Base-by-base conservation (phyloP, 345 rosid species). In the Heritiera fomes region DNA sequence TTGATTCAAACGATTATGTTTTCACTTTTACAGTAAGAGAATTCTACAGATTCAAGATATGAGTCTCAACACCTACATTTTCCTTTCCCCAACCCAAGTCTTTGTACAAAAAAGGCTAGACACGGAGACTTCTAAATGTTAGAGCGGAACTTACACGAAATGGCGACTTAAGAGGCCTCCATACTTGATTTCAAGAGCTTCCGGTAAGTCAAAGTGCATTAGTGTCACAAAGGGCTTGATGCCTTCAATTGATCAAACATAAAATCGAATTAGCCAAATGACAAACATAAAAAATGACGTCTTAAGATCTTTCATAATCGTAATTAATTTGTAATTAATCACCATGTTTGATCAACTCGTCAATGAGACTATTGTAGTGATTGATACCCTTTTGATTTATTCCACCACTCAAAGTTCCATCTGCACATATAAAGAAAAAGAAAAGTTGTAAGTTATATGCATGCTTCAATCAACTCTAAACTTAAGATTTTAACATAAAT, bases 221-320 rank as follows among this genome's bases (percentile, higher is more conserved):
- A 89, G 6, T 61, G 91, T 88, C 46, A 81, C 90, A 68, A 81
- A 78, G 5, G 90, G 91, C 65, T 49, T 80, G 81, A 88, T 85
- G 69, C 80, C 91, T 87, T 38, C 11, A 45, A 2, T 34, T 45
- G 4, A 18, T 15, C 7, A 43, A 58, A 71, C 8, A 50, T 34
- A 61, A 46, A 41, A 1, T 1, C 3, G 6, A 61, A 23, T 61
- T 46, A 49, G n/a, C 49, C 50, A 43, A 43, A 63, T 6, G 17
- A 7, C 17, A 62, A 1, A 10, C 10, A 55, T 5, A 50, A 13
- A 50, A 23, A 23, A 23, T 23, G 28, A 23, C 28, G 28, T 23
- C 28, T 23, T 23, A 23, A 23, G 28, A 23, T 23, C 28, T 23
- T 23, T 23, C 28, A 23, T 23, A 23, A 23, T 23, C 28, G 28